Percentiles rank a stretch among this genome's conserved stretches.
These are phyloP conservation scores for Adansonia rubrostipa DNA, from an alignment of 441 rosid species.

Conservation along the genomic window DNA sequence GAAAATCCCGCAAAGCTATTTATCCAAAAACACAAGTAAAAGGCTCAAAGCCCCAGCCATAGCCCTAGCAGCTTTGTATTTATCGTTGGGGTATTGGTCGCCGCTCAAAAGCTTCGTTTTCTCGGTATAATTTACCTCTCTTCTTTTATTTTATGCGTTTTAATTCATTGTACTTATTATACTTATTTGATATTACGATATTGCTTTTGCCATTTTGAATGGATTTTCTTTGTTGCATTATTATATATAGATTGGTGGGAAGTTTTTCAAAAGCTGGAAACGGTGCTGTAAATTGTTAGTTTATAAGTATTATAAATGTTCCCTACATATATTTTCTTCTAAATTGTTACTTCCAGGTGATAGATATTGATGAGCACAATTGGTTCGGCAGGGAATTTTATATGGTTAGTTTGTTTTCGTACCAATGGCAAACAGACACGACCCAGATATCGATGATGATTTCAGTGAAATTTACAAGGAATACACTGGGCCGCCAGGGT, in stretches of 20 bases:
- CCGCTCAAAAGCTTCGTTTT: slow-evolving; percentile 16
- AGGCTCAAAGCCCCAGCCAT: not conserved
- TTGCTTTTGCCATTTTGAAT: not conserved
- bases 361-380: not conserved
- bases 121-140: not conserved
- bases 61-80: slow-evolving; percentile 2
- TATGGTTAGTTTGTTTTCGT: slow-evolving; percentile 26
- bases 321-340: not conserved
- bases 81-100: not conserved
- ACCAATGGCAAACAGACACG: slow-evolving; percentile 73
- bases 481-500: slow-evolving; percentile 76
- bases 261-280: not conserved
- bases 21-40: not conserved
- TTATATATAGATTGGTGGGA: not conserved
- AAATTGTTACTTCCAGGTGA: not conserved
- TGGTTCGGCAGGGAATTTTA: slow-evolving; percentile 32
- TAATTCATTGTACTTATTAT: not conserved
- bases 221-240: not conserved
- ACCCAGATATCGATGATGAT: slow-evolving; percentile 86
- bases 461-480: slow-evolving; percentile 94
- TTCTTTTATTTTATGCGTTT: not conserved
- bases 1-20: not conserved
- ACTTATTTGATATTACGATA: not conserved
- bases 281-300: not conserved
- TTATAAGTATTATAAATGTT: not conserved